Base-by-base conservation (phyloP, 352 stramenopile species). In the Phytophthora melonis region DNA sequence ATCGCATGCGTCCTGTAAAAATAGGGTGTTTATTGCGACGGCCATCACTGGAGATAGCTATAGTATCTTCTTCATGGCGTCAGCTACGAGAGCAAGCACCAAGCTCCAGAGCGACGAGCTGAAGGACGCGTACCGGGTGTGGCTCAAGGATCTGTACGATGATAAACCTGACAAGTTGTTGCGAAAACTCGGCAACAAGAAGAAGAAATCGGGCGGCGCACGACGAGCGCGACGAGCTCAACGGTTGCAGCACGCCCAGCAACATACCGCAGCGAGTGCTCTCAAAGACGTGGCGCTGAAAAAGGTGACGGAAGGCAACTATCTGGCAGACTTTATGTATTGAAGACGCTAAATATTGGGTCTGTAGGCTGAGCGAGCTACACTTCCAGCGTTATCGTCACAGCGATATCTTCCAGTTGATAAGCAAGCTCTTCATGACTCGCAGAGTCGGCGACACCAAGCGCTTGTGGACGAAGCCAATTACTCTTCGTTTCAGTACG, bases 231-330 rank as follows among this genome's bases (percentile, higher is more conserved):
- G 43, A 53, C 59, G 58, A 39, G 23, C 36, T n/a, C 55, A 64
- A 72, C 71, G 61, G 30, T 21, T 41, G 10, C 52, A 70, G 2
- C 86, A 86, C 23, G 74, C 79, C 19, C 66, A 80, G n/a, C 74
- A 91, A 32, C 76, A 84, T 27, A 93, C 86, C 0, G 62, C 81
- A 49, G 78, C 83, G 13, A 93, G 86, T 32, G 64, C 80, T 8
- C 76, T 79, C 1, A 91, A 91, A 63, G 70, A 86, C 41, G 45
- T 80, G 11, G 60, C 60, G 7, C 23, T 70, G 30, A 73, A 66
- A n/a, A 68, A 82, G 61, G 69, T 81, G 62, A 43, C 27, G 55
- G 8, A 50, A 3, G 18, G 36, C 16, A 18, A 18, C 36, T 18
- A 16, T 6, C 21, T n/a, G 16, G n/a, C 8, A 21, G 43, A 50